Evolutionary conservation across 371 early-diverging fungal species (phyloP).

Genomic region (Syncephalastrum monosporum): DNA sequence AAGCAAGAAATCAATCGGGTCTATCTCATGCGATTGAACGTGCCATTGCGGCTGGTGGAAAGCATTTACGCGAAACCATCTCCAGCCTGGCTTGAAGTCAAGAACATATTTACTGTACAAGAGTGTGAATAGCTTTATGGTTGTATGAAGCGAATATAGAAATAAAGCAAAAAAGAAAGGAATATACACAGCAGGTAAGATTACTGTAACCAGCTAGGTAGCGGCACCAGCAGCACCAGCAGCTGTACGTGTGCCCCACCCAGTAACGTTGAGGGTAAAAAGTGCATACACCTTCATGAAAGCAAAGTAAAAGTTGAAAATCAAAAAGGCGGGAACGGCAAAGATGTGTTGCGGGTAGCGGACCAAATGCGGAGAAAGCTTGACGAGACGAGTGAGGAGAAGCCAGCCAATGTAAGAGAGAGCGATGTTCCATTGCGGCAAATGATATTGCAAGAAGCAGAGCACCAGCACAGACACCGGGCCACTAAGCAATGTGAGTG

Average conservation of each 20-base stretch:
- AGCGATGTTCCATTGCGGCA: conserved; percentile 59
- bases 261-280: conserved; percentile 69
- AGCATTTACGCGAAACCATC: conserved; percentile 48
- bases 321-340: conserved; percentile 63
- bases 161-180: not conserved
- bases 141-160: not conserved
- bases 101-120: conserved; percentile 1
- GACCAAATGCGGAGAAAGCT: conserved; percentile 68
- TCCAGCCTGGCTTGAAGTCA: conserved; percentile 12
- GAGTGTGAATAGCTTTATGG: no score
- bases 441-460: conserved; percentile 27
- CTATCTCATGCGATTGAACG: conserved; percentile 67
- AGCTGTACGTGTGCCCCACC: conserved; percentile 66
- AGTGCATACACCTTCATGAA: conserved; percentile 72
- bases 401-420: conserved; percentile 68
- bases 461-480: conserved; percentile 59
- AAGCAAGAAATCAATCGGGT: conserved; percentile 55
- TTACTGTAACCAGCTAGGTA: no score
- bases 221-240: no score
- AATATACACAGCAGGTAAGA: not conserved
- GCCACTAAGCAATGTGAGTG: conserved; percentile 70
- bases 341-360: conserved; percentile 66
- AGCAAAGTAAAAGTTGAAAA: conserved; percentile 74
- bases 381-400: conserved; percentile 66
- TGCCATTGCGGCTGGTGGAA: conserved; percentile 60